Evolutionary conservation across 148 eudicot species (phyloP), one percentile per base, ranked within the genome.

Genomic region (Rhododendron henanense): DNA sequence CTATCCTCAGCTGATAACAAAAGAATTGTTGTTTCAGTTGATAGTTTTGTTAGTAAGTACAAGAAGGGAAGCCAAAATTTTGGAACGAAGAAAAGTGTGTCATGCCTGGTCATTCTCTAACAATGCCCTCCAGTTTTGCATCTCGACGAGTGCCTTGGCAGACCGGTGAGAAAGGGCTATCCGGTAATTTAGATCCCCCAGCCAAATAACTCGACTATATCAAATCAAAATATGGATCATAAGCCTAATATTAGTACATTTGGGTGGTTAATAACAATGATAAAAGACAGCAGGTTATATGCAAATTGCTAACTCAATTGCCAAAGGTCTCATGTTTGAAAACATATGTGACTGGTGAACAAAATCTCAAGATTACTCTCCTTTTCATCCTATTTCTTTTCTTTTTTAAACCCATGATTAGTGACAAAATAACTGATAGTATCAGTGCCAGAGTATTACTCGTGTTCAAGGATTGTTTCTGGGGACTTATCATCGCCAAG

Each of bases 121-220:
- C 87, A 96, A 90, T 39, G 95, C 97, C 86, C 98, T 92, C 99
- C 99, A 96, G 85, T 95, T 95, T 87, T 95, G 99, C 99, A 96
- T 96, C 91, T 93, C 98, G 35, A 95, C 96, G 31, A 93, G 99
- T 78, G 99, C 99, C 87, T 94, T 94, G 10, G 95, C 98, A 82
- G 98, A 91, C 75, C 99, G 99, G 79, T 95, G 95, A 59, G 98
- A 92, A 59, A 96, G 90, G 53, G 97, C 93, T 84, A 96, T 87
- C 81, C 99, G 94, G 57, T 96, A 96, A 88, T 96, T 96, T 78
- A 96, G 91, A 91, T 96, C 99, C 82, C 99, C 99, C 41, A 96
- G 98, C 99, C 99, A 97, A 76, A 97, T 94, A 83, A 97, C 87
- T 86, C 98, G 99, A 90, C 99, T 97, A 88, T 47, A 85, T 84